Base-by-base conservation (phyloP, 176 grass and related monocot genomes). In the Phragmites australis region DNA sequence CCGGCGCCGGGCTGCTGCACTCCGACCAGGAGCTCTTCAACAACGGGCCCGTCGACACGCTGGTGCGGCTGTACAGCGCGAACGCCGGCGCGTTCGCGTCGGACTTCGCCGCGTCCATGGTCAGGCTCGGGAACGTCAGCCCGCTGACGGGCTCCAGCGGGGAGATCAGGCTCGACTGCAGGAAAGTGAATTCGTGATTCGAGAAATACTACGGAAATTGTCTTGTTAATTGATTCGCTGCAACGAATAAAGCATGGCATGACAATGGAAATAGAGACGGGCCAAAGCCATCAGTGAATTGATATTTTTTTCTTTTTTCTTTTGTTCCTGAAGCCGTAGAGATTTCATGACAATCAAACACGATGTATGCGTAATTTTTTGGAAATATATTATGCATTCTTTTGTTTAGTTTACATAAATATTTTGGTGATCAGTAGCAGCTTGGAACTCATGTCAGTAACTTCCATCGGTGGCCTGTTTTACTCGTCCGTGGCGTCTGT, bases 1-100 rank as follows among this genome's bases (percentile, higher is more conserved):
- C 66, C 48, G 81, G 78, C 58, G 78, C 73, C 15, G 94, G 87
- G 3, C 83, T 97, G 60, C 77, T 97, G 21, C 94, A 90, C 81
- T 97, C 94, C 1, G 94, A 97, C 70, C 94, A 97, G 87, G 82
- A 87, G 76, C 88, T 97, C 30, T 97, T 92, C 85, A 94, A 87
- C 82, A 90, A 90, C 73, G 89, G 86, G 0, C 32, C 87, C 1
- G 63, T 87, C 9, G 91, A 97, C 52, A 18, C 44, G 9, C 64
- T 94, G 5, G 94, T 92, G 31, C 42, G 82, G 3, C 72, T 71
- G 1, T 97, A 97, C 75, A 85, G 94, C 70, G 8, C 70, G 17
- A 94, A 94, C 43, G 70, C 52, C 10, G 59, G 19, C 25, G 78
- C 84, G 2, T 97, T 97, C 71, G 60, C 75, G 0, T 39, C 69